A percentile compares a stretch with the other conserved stretches of the same genome.
These are phyloP conservation scores for Termitomyces sp. DNA, from an alignment of 768 basidiomycete species.

Conservation along the genomic window DNA sequence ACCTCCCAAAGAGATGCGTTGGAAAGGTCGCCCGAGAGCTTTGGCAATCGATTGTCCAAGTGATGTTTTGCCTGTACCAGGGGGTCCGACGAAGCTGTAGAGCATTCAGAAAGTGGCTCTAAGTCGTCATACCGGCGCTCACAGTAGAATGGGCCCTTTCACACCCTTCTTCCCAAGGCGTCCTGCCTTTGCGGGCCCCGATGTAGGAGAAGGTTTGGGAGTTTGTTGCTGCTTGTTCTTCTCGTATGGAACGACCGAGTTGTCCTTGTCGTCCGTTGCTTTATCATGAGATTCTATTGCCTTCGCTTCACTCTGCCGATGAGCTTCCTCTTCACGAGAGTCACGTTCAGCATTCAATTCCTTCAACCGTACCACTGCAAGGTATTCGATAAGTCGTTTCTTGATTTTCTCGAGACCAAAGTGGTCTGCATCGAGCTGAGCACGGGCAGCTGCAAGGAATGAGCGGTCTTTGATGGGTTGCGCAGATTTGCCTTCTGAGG, in stretches of 20 bases:
- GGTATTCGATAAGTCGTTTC: slow-evolving; percentile 84
- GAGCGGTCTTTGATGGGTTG: slow-evolving; percentile 39
- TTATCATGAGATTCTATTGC: slow-evolving; percentile 16
- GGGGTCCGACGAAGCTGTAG: slow-evolving; percentile 79
- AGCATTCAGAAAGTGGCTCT: slow-evolving; percentile 2
- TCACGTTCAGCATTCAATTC: slow-evolving; percentile 39
- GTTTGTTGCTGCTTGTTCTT: slow-evolving; percentile 12
- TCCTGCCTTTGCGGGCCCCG: slow-evolving; percentile 8
- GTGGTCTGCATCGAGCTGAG: slow-evolving; percentile 85
- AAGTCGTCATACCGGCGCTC: slow-evolving; percentile 12
- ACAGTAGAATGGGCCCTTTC: slow-evolving; percentile 73
- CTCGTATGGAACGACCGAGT: slow-evolving; percentile 25
- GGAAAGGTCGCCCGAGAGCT: slow-evolving; percentile 80
- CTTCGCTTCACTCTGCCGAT: slow-evolving; percentile 14
- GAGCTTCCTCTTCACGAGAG: slow-evolving; percentile 24
- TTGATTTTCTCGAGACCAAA: slow-evolving; percentile 93
- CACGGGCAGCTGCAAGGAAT: slow-evolving; percentile 67
- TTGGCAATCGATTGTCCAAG: slow-evolving; percentile 86
- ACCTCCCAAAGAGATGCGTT: slow-evolving; percentile 88
- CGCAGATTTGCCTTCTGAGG: slow-evolving; percentile 7
- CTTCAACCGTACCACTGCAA: slow-evolving; percentile 74
- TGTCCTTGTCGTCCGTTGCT: slow-evolving; percentile 15
- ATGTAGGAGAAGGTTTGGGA: slow-evolving; percentile 10
- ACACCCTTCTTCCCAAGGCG: slow-evolving; percentile 36
- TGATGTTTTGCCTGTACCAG: slow-evolving; percentile 89